phyloP scores from a whole-genome alignment of 352 stramenopile species.

The Peronospora farinosa region DNA sequence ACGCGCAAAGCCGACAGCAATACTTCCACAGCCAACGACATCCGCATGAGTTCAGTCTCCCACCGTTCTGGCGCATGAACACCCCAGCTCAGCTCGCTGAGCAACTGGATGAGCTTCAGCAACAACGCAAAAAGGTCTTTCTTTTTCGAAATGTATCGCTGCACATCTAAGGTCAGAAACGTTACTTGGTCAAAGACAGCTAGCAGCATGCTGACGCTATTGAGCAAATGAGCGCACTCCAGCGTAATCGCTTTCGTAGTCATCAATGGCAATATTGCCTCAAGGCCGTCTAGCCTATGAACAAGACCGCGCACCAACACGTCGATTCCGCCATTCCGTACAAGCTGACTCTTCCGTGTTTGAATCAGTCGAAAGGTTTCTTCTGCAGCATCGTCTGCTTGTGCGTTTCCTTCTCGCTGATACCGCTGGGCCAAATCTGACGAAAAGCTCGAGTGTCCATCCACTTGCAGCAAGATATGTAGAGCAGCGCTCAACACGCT shows the following conservation, averaged over 20 bases:
- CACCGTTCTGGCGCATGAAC: slow-evolving; percentile 17
- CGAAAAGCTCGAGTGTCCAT: slow-evolving; percentile 2
- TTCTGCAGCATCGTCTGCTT: slow-evolving; percentile 10
- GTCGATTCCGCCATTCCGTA: slow-evolving; percentile 36
- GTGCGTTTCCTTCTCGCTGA: slow-evolving; percentile 5
- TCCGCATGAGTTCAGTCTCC: slow-evolving; percentile 22
- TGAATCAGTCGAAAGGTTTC: slow-evolving; percentile 28
- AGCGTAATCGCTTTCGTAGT: slow-evolving; percentile 4
- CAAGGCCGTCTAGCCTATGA: slow-evolving; percentile 5
- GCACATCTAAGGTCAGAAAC: slow-evolving; percentile 44
- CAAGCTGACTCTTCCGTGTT: slow-evolving; percentile 35
- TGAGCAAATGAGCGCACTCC: slow-evolving; percentile 22
- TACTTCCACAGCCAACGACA: slow-evolving; percentile 35
- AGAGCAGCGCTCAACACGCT: slow-evolving; percentile 35
- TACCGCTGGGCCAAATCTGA: neutral
- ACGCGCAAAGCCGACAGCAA: slow-evolving; percentile 47
- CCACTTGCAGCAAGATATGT: slow-evolving; percentile 43
- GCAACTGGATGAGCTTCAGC: slow-evolving; percentile 30
- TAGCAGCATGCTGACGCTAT: slow-evolving; percentile 38
- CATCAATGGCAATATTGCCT: slow-evolving; percentile 1
- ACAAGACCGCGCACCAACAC: slow-evolving; percentile 17
- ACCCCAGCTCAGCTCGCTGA: slow-evolving; percentile 39
- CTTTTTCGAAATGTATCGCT: slow-evolving; percentile 40
- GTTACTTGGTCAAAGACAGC: slow-evolving; percentile 64
- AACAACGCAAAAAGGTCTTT: slow-evolving; percentile 33